These are phyloP conservation scores for Monosporascus sp. DNA, from an alignment of 2,329 filamentous ascomycete genomes.

Conservation along the genomic window DNA sequence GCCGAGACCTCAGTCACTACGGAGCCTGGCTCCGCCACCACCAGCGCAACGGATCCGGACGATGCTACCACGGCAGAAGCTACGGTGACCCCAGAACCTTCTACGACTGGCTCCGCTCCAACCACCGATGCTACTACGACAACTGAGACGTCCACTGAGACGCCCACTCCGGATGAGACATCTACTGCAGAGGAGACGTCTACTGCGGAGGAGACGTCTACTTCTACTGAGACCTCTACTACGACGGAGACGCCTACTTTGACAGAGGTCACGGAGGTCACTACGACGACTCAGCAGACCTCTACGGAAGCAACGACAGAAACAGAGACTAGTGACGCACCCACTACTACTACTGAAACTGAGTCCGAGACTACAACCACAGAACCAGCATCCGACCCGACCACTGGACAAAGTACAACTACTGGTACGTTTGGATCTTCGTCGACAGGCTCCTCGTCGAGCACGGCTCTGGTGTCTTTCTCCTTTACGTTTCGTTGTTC, in stretches of 20 bases:
- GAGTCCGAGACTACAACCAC: background rate
- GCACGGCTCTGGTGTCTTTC: conserved; percentile 4
- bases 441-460: background rate
- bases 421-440: background rate
- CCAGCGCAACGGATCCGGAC: conserved; percentile 9
- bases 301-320: background rate
- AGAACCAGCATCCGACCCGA: background rate
- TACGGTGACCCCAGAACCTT: background rate
- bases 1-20: conserved; percentile 16
- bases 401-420: background rate
- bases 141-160: conserved; percentile 4
- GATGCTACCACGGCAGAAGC: conserved; percentile 4
- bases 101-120: conserved; percentile 3
- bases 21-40: conserved; percentile 8
- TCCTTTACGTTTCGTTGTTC: conserved; percentile 8
- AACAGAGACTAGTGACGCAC: background rate
- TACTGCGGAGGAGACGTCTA: conserved; percentile 2
- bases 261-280: background rate
- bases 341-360: background rate
- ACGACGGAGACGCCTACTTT: no score
- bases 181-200: conserved; percentile 8
- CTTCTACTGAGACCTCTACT: background rate
- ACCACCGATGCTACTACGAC: conserved; percentile 17
- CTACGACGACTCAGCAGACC: background rate
- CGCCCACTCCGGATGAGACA: background rate